Conservation (phyloP, 352 stramenopile species). For the Aphanomyces stellatus region DNA sequence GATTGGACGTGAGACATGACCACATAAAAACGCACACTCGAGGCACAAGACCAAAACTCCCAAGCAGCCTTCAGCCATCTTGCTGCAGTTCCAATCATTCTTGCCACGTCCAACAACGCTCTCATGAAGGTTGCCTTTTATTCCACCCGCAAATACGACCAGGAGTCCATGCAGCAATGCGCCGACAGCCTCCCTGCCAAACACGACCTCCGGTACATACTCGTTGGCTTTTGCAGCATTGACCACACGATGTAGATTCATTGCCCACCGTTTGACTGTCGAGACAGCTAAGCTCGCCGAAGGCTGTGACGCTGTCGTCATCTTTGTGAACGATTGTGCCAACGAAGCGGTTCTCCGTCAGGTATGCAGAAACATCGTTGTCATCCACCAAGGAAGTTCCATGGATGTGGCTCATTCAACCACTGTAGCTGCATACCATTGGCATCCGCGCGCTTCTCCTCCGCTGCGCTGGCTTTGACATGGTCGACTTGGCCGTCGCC, state of each 20-base stretch:
- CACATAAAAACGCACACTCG: too few relatives aligned
- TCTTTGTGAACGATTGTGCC: conserved; percentile 83
- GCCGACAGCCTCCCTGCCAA: conserved; percentile 37
- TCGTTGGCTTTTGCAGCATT: conserved; percentile 4
- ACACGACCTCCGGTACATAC: conserved; percentile 35
- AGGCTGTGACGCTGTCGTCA: conserved; percentile 51
- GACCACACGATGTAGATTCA: too few relatives aligned
- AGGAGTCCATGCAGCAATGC: conserved; percentile 39
- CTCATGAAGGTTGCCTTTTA: conserved; percentile 81
- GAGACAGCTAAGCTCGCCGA: conserved; percentile 43
- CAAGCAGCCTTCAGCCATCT: too few relatives aligned
- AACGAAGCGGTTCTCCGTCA: conserved; percentile 47
- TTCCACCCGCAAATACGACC: conserved; percentile 66
- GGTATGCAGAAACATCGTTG: conserved; percentile 19
- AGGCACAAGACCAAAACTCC: too few relatives aligned
- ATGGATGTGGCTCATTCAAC: not conserved
- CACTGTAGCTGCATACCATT: conserved; percentile 27
- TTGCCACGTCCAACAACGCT: too few relatives aligned
- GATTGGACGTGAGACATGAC: too few relatives aligned
- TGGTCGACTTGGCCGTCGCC: conserved; percentile 52
- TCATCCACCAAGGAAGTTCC: not conserved
- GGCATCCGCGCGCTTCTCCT: conserved; percentile 64
- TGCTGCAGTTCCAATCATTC: too few relatives aligned
- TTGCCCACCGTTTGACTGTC: conserved; percentile 38
- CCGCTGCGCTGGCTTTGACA: conserved; percentile 73